Base-by-base conservation (phyloP, 345 rosid genomes). In the Cardiospermum halicacabum region DNA sequence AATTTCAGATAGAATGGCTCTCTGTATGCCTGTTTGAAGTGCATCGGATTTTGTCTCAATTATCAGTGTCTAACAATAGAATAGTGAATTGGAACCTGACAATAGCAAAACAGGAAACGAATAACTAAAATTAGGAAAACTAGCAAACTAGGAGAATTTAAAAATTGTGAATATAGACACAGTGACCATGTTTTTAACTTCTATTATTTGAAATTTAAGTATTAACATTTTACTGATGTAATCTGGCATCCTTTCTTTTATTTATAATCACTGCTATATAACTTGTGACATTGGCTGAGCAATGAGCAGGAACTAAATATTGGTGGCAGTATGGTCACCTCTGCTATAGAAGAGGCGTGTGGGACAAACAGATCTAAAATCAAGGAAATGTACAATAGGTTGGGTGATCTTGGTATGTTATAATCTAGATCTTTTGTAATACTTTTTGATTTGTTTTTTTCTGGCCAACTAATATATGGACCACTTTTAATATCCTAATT, bases 321-420 rank as follows among this genome's bases (percentile, higher is more conserved):
- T 71, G 98, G 98, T 49, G 92, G 88, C 66, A 82, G 91, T 75
- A 77, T 89, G 72, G 87, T 92, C 55, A 56, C 86, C 30, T 77
- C 98, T 26, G 92, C 96, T 25, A 48, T 92, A 74, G 92, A 87
- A 79, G 98, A 89, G 75, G 91, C 91, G 58, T 89, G 98, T 71
- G 96, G 96, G 74, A 81, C 83, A 31, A 83, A 58, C 34, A 81
- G 85, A 47, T 82, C 89, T 56, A 89, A 77, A 70, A 67, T 89
- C 68, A 82, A 78, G 72, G 96, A 89, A 36, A 80, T 86, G 96
- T 89, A 92, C 78, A 84, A 82, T 71, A 81, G 63, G 61, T 61
- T 79, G 24, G 96, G 97, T 39, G 98, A 92, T 75, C 98, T 92
- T 75, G 98, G 91, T 88, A 89, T 40, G 10, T 60, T 42, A 36